These are phyloP conservation scores for Acrodontium crateriforme DNA, from an alignment of 2,329 filamentous ascomycete species.

Conservation along the genomic window DNA sequence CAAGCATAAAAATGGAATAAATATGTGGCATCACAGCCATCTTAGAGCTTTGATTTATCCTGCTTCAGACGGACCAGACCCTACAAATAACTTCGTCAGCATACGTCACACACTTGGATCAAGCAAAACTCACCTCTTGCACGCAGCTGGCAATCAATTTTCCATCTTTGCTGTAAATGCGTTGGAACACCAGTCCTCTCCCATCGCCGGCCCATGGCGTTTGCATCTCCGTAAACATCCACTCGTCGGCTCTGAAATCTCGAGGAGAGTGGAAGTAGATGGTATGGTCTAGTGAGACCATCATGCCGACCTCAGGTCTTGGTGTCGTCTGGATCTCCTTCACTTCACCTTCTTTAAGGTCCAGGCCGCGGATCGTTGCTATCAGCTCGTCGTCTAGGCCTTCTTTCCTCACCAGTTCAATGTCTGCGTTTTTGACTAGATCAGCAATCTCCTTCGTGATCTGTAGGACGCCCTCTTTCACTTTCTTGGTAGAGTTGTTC, in stretches of 20 bases:
- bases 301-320: constrained; percentile 60
- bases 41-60: constrained; percentile 11
- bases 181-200: constrained; percentile 60
- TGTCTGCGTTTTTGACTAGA: constrained; percentile 31
- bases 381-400: constrained; percentile 39
- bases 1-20: too few relatives aligned
- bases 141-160: constrained; percentile 64
- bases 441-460: constrained; percentile 30
- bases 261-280: constrained; percentile 42
- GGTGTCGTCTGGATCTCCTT: constrained; percentile 35
- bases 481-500: constrained; percentile 6
- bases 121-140: constrained; percentile 48
- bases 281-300: constrained; percentile 65
- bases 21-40: constrained; percentile 1
- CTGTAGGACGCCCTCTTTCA: constrained; percentile 7
- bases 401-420: constrained; percentile 27
- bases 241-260: constrained; percentile 44
- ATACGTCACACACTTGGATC: constrained; percentile 1
- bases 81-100: constrained; percentile 21
- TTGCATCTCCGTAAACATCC: constrained; percentile 70
- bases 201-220: constrained; percentile 70
- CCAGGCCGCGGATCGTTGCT: constrained; percentile 31
- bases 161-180: constrained; percentile 58
- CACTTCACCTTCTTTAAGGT: constrained; percentile 24
- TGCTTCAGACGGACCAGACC: constrained; percentile 40